Evolutionary conservation across 176 grass and related monocot genomes (phyloP).

Genomic region (Rhynchospora breviuscula): DNA sequence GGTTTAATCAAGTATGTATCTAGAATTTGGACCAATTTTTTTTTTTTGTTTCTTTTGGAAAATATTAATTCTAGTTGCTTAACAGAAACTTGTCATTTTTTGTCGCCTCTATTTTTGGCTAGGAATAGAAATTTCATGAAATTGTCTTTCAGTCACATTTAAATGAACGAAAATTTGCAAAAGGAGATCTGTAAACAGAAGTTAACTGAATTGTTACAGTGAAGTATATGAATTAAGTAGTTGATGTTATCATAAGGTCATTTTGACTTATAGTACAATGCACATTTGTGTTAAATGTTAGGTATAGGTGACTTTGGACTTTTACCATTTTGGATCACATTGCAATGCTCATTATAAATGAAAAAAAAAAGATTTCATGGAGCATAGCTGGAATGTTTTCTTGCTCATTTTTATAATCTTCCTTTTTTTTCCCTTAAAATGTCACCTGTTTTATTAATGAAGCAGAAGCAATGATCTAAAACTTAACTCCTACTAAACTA

Average conservation of each 20-base stretch:
- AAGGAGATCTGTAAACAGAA: background rate
- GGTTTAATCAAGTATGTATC: background rate
- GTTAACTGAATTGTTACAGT: background rate
- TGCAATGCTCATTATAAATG: background rate
- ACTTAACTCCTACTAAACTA: too few relatives aligned
- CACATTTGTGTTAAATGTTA: constrained; percentile 9
- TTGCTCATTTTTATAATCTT: background rate
- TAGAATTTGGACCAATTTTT: background rate
- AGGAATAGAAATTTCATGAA: background rate
- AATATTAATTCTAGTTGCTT: background rate
- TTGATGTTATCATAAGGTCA: background rate
- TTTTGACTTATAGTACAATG: background rate
- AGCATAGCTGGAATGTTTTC: background rate
- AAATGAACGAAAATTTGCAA: background rate
- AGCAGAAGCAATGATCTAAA: too few relatives aligned
- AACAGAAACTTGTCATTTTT: background rate
- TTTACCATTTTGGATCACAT: background rate
- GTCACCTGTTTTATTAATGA: too few relatives aligned
- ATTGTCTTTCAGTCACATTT: background rate
- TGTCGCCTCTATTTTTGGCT: background rate
- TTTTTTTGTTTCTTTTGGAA: background rate
- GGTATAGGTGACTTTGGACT: background rate
- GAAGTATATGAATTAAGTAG: background rate
- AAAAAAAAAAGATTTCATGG: background rate
- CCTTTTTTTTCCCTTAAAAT: too few relatives aligned